Conservation (phyloP, 2,329 filamentous ascomycete genomes). For the Cladosporium sp. region DNA sequence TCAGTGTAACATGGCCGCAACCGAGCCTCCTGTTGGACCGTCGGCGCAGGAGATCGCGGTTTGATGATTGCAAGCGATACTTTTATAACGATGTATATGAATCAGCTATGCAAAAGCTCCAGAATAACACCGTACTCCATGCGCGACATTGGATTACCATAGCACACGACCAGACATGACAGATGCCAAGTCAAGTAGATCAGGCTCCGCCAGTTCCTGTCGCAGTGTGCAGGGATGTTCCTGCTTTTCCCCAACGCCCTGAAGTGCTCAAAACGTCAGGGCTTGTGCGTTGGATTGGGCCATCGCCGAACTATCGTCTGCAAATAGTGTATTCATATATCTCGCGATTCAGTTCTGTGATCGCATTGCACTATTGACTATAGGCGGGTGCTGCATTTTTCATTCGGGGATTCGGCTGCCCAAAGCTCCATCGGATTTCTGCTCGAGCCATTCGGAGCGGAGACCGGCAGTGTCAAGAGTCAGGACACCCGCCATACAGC, state of each 20-base stretch:
- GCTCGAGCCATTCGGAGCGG: neutral
- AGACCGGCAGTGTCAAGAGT: neutral
- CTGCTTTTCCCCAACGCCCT: neutral
- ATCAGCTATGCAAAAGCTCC: neutral
- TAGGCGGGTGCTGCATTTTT: neutral
- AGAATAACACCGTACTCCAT: neutral
- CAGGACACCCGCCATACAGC: neutral
- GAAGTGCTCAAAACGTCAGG: neutral
- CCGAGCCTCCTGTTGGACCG: constrained; percentile 59
- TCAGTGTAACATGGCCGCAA: constrained; percentile 78
- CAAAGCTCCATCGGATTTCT: neutral
- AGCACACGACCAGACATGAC: neutral
- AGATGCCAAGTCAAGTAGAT: neutral
- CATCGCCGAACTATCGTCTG: neutral
- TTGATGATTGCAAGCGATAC: neutral
- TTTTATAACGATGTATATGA: neutral
- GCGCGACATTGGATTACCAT: neutral
- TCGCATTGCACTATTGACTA: neutral
- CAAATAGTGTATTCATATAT: neutral
- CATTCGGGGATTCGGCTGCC: neutral
- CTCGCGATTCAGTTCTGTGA: neutral
- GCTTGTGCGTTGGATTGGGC: neutral
- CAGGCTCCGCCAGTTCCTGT: neutral
- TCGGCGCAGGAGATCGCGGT: neutral
- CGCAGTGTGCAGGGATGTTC: neutral